A percentile compares a stretch with the other conserved stretches of the same genome.
phyloP scores from a whole-genome alignment of 768 basidiomycete species.

The Rhizopogon salebrosus region DNA sequence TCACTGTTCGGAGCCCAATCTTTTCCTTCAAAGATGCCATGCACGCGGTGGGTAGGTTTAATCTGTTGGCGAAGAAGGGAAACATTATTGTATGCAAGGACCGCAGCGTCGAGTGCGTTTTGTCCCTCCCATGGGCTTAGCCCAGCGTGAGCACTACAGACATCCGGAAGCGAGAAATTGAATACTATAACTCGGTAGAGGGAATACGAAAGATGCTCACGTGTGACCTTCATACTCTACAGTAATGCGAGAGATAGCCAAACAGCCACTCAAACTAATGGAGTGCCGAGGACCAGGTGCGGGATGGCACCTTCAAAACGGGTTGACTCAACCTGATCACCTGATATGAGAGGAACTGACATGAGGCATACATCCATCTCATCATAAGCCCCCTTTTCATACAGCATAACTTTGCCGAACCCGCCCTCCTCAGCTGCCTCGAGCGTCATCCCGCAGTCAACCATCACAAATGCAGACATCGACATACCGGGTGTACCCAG shows the following conservation, averaged over 20 bases:
- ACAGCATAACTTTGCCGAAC: slow-evolving; percentile 57
- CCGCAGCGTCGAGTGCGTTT: slow-evolving; percentile 77
- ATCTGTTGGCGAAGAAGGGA: slow-evolving; percentile 77
- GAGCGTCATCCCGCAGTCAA: background rate
- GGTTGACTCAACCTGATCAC: background rate
- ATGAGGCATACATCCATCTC: slow-evolving; percentile 70
- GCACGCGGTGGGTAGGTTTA: slow-evolving; percentile 64
- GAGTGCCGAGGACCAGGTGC: slow-evolving; percentile 64
- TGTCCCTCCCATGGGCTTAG: slow-evolving; percentile 74
- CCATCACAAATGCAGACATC: background rate
- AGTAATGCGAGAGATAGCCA: slow-evolving; percentile 49
- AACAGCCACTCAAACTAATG: slow-evolving; percentile 52
- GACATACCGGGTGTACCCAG: slow-evolving; percentile 65
- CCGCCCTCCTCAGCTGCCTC: slow-evolving; percentile 67
- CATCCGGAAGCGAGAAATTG: background rate
- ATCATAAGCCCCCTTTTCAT: slow-evolving; percentile 62
- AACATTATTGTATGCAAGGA: slow-evolving; percentile 73
- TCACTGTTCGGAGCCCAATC: slow-evolving; percentile 67
- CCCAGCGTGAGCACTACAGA: slow-evolving; percentile 59
- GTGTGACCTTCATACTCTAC: slow-evolving; percentile 68
- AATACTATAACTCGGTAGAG: background rate
- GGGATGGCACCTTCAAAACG: slow-evolving; percentile 56
- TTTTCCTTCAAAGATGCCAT: slow-evolving; percentile 68
- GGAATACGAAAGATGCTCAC: slow-evolving; percentile 28
- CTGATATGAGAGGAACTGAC: slow-evolving; percentile 26